Percentiles rank a stretch among this genome's conserved stretches.
phyloP scores from a whole-genome alignment of 768 basidiomycete species.

The Lentinula sp. region DNA sequence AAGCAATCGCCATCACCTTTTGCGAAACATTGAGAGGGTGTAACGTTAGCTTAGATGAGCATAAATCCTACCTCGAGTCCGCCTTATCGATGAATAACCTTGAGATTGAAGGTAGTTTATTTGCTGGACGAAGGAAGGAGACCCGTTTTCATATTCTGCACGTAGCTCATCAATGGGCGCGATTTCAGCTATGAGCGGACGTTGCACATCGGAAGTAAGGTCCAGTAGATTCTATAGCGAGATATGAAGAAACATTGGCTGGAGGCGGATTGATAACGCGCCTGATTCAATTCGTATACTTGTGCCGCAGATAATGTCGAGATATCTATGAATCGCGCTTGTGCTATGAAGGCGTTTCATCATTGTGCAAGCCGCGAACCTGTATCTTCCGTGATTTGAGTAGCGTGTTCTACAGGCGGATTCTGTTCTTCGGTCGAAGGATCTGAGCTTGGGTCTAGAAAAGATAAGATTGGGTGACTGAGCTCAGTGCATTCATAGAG shows the following conservation, averaged over 20 bases:
- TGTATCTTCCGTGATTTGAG: constrained; percentile 3
- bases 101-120: constrained; percentile 61
- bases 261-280: constrained; percentile 1
- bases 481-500: background rate
- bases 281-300: constrained; percentile 36
- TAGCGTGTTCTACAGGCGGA: background rate
- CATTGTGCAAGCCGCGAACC: background rate
- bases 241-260: background rate
- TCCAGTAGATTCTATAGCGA: constrained; percentile 29
- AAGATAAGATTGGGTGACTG: background rate
- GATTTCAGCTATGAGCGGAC: constrained; percentile 51
- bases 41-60: background rate
- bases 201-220: constrained; percentile 26
- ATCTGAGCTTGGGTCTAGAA: background rate
- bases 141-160: constrained; percentile 59
- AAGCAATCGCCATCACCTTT: constrained; percentile 89
- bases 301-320: constrained; percentile 23
- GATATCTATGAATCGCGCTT: constrained; percentile 21
- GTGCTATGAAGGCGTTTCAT: background rate
- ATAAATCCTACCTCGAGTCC: constrained; percentile 58
- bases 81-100: constrained; percentile 62
- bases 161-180: constrained; percentile 49
- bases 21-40: background rate
- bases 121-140: constrained; percentile 59
- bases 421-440: background rate